These are phyloP conservation scores for Murraya koenigii DNA, from an alignment of 345 rosid species.

Conservation along the genomic window DNA sequence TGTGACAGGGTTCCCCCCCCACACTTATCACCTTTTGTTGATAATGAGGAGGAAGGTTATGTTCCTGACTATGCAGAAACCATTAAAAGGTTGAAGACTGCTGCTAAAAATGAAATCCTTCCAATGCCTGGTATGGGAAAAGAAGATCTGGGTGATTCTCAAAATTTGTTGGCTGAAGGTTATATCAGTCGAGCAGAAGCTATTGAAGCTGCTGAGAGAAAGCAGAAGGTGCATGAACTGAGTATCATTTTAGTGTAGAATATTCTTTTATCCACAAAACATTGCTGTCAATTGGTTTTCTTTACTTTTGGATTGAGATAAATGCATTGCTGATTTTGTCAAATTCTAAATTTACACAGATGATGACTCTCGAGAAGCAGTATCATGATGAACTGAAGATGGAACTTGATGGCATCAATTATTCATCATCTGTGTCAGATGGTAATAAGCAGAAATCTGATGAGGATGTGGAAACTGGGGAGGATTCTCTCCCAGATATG, in stretches of 20 bases:
- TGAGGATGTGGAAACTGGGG: conserved; percentile 27
- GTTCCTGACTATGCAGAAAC: conserved; percentile 89
- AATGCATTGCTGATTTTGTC: background rate
- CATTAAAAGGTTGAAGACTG: conserved; percentile 69
- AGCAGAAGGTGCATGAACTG: conserved; percentile 45
- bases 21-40: conserved; percentile 84
- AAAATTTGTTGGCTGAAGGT: conserved; percentile 67
- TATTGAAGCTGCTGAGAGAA: conserved; percentile 63
- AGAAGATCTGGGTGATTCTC: conserved; percentile 78
- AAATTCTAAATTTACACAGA: conserved; percentile 36
- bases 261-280: too few species aligned
- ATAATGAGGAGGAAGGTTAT: conserved; percentile 87
- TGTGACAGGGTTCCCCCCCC: conserved; percentile 75
- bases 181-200: conserved; percentile 71
- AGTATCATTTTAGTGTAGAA: background rate
- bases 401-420: conserved; percentile 49
- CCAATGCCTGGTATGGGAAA: conserved; percentile 78
- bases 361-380: conserved; percentile 68
- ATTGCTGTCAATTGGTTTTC: background rate
- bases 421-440: conserved; percentile 22
- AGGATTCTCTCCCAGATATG: conserved; percentile 36
- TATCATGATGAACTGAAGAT: conserved; percentile 75
- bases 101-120: conserved; percentile 72
- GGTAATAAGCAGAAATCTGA: conserved; percentile 19
- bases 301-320: background rate